Evolutionary conservation across 2,329 filamentous ascomycete species (phyloP).

Genomic region (Hypomyces perniciosus): DNA sequence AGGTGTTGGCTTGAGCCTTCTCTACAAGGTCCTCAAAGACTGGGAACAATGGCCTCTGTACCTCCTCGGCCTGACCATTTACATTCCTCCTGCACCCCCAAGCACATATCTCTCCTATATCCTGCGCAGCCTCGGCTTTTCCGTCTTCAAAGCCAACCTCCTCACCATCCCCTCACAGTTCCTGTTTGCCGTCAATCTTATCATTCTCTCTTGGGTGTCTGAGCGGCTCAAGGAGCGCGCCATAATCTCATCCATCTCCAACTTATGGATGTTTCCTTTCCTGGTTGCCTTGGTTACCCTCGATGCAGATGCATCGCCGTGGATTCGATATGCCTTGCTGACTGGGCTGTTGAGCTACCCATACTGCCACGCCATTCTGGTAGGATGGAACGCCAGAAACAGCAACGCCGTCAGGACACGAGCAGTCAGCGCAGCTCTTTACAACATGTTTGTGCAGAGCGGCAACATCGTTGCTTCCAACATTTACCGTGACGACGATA

Average conservation of each 20-base stretch:
- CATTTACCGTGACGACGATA: conserved; percentile 37
- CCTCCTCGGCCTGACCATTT: conserved; percentile 40
- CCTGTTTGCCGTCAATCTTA: conserved; percentile 33
- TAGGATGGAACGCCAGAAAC: conserved; percentile 53
- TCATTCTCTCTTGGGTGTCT: conserved; percentile 41
- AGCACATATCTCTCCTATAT: conserved; percentile 48
- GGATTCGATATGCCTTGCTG: conserved; percentile 36
- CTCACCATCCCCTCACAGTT: conserved; percentile 47
- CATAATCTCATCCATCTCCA: conserved; percentile 38
- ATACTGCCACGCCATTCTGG: conserved; percentile 45
- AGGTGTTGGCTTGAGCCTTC: conserved; percentile 42
- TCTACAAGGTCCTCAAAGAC: conserved; percentile 45
- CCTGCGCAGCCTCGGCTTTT: conserved; percentile 44
- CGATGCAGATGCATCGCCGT: conserved; percentile 30
- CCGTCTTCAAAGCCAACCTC: conserved; percentile 44
- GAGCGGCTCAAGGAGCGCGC: conserved; percentile 33
- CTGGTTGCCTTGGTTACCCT: conserved; percentile 41
- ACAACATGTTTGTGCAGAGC: conserved; percentile 41
- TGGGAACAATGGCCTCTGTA: conserved; percentile 53
- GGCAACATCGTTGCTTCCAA: conserved; percentile 24
- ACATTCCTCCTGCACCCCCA: conserved; percentile 42
- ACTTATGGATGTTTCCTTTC: conserved; percentile 51
- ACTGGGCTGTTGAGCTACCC: conserved; percentile 29
- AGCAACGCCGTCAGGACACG: conserved; percentile 52
- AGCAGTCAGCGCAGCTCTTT: conserved; percentile 51